Evolutionary conservation across 2,329 filamentous ascomycete genomes (phyloP).

Genomic region (Ceratocystis harringtonii): DNA sequence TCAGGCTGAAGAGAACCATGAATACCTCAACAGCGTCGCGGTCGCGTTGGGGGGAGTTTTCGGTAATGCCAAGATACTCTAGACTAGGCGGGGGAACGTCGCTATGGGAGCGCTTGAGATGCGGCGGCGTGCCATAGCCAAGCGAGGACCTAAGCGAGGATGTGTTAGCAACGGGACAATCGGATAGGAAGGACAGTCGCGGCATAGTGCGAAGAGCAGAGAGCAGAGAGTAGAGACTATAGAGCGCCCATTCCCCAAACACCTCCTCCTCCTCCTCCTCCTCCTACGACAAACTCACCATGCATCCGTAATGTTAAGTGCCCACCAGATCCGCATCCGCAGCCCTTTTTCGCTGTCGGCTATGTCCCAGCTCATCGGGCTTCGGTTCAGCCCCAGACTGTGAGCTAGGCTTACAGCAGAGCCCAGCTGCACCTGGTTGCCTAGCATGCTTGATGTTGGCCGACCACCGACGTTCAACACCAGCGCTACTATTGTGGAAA

Average conservation of each 20-base stretch:
- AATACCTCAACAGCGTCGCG: slow-evolving; percentile 27
- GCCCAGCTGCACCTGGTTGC: slow-evolving; percentile 38
- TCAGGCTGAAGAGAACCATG: slow-evolving; percentile 31
- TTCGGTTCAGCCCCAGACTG: slow-evolving; percentile 39
- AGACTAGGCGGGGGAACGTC: slow-evolving; percentile 33
- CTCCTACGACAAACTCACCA: slow-evolving; percentile 28
- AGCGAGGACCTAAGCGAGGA: slow-evolving; percentile 31
- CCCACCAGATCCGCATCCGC: slow-evolving; percentile 42
- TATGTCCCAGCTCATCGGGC: slow-evolving; percentile 39
- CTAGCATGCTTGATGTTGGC: slow-evolving; percentile 44
- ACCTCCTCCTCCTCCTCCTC: neutral
- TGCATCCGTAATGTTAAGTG: slow-evolving; percentile 37
- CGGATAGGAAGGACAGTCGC: neutral
- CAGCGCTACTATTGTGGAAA: slow-evolving; percentile 42
- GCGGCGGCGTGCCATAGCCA: slow-evolving; percentile 38
- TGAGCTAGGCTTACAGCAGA: slow-evolving; percentile 38
- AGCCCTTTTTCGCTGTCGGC: slow-evolving; percentile 34
- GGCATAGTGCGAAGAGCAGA: neutral
- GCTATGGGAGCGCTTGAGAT: slow-evolving; percentile 31
- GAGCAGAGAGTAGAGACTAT: too few relatives aligned
- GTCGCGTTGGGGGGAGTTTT: slow-evolving; percentile 17
- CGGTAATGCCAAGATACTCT: slow-evolving; percentile 24
- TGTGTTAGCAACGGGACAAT: neutral
- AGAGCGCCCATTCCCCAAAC: neutral
- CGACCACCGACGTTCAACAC: slow-evolving; percentile 45